These are phyloP conservation scores for Jaenimonas drosophilae DNA, from an alignment of 208 protist species.

Conservation along the genomic window DNA sequence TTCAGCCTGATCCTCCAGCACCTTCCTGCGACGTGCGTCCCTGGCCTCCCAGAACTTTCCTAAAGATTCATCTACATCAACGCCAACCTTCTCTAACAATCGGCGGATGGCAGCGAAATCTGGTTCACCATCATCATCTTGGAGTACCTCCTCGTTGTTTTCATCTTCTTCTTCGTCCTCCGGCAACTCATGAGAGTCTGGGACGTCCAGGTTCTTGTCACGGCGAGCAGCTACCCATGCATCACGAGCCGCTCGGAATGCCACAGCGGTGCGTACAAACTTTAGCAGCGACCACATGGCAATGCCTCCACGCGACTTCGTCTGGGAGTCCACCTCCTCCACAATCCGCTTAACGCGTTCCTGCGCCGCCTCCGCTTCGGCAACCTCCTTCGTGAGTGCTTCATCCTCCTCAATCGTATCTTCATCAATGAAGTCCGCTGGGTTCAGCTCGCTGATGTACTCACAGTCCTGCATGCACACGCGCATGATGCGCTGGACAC, in stretches of 20 bases:
- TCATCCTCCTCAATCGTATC: conserved; percentile 30
- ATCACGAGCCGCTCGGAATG: conserved; percentile 65
- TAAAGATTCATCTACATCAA: conserved; percentile 59
- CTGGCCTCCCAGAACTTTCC: conserved; percentile 59
- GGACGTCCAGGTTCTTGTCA: conserved; percentile 25
- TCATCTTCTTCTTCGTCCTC: conserved; percentile 68
- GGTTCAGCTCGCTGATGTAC: conserved; percentile 45
- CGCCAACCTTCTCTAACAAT: conserved; percentile 42
- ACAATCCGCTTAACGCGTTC: conserved; percentile 22
- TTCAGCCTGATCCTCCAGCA: conserved; percentile 32
- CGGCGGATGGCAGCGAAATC: conserved; percentile 36
- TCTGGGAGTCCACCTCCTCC: conserved; percentile 24
- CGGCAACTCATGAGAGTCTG: conserved; percentile 33
- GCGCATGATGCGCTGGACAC: conserved; percentile 55
- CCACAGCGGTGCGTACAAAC: conserved; percentile 39
- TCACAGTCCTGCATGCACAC: conserved; percentile 49
- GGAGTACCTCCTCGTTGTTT: conserved; percentile 54
- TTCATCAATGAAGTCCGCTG: conserved; percentile 43
- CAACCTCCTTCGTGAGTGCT: conserved; percentile 6
- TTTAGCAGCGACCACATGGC: conserved; percentile 55
- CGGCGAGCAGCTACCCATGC: conserved; percentile 26
- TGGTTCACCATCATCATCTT: conserved; percentile 51
- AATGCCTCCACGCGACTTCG: conserved; percentile 42
- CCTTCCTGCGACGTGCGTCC: conserved; percentile 31
- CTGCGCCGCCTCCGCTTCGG: conserved; percentile 8